Conservation (phyloP, 257 asterid genomes). For the Salvia rosmarinus region DNA sequence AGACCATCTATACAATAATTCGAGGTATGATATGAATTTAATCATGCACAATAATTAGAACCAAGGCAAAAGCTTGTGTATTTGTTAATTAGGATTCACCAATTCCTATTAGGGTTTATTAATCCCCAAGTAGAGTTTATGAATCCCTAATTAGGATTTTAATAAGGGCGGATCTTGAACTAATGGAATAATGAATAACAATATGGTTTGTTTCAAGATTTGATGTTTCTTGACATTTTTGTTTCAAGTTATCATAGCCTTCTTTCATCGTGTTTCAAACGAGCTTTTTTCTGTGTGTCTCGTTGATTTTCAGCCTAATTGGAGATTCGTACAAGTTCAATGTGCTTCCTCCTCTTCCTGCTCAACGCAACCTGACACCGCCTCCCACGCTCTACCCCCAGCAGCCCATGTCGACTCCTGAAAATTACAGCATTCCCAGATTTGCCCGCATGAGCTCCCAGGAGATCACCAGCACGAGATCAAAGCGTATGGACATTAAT, state of each 20-base stretch:
- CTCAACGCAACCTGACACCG: conserved; percentile 86
- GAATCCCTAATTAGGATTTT: no score
- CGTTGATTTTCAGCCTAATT: conserved; percentile 43
- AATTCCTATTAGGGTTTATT: no score
- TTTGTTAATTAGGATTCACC: no score
- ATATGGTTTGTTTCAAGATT: not conserved
- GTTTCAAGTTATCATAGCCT: not conserved
- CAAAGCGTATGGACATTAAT: conserved; percentile 79
- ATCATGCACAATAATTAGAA: not conserved
- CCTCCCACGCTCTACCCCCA: conserved; percentile 98
- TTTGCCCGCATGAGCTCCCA: conserved; percentile 52
- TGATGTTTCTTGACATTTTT: not conserved
- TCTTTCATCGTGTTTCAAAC: not conserved
- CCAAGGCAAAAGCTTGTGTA: no score
- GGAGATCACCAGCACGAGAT: conserved; percentile 56
- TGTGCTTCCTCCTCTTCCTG: conserved; percentile 89
- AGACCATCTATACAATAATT: conserved; percentile 59
- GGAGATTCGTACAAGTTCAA: conserved; percentile 75
- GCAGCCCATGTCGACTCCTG: conserved; percentile 94
- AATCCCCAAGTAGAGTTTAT: no score
- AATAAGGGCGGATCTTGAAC: no score
- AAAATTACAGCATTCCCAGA: conserved; percentile 70
- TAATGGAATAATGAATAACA: no score
- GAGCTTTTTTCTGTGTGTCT: not conserved
- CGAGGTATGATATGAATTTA: conserved; percentile 48